Base-by-base conservation (phyloP, 2,329 filamentous ascomycete genomes). In the Seiridium unicorne region DNA sequence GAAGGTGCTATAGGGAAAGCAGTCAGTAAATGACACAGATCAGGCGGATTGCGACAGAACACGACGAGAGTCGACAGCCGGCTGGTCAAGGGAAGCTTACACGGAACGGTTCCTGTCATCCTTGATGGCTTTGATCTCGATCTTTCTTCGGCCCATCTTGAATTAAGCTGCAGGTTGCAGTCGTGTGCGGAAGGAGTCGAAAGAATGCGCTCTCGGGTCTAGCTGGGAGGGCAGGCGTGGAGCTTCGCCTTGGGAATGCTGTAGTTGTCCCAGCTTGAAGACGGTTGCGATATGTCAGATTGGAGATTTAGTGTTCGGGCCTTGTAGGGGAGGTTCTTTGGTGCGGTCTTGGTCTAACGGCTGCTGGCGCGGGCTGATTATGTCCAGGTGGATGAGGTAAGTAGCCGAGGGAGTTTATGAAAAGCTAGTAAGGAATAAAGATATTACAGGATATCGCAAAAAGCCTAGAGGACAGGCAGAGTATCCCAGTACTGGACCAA, bases 61-160 rank as follows among this genome's bases (percentile, higher is more conserved):
- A 55, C 18, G 34, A 53, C 31, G 13, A 35, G 6, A 32, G 51
- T 42, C 51, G 49, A 35, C 11, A 51, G 40, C 38, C 36, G 49
- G 53, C 48, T 34, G 40, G 48, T 60, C 48, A 13, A 48, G 57
- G 58, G 51, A 35, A 61, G 82, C 92, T 78, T 92, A 97, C 93
- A 97, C 93, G 71, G 93, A 97, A 75, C 93, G 92, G 75, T 97
- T 97, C 72, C 93, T 88, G 78, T 97, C 93, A 87, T 97, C 93
- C 79, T 97, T 97, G 84, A 98, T 98, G 69, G 94, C 92, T 81
- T 97, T 97, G 84, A 99, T 98, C 82, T 98, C 95, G 75, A 99
- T 99, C 87, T 99, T 99, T 85, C 95, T 89, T 77, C 95, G 89
- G 76, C 95, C 95, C 95, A 99, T 99, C 58, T 74, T 79, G 76